These are phyloP conservation scores for Boeremia lycopersici DNA, from an alignment of 2,329 filamentous ascomycete genomes.

Conservation along the genomic window DNA sequence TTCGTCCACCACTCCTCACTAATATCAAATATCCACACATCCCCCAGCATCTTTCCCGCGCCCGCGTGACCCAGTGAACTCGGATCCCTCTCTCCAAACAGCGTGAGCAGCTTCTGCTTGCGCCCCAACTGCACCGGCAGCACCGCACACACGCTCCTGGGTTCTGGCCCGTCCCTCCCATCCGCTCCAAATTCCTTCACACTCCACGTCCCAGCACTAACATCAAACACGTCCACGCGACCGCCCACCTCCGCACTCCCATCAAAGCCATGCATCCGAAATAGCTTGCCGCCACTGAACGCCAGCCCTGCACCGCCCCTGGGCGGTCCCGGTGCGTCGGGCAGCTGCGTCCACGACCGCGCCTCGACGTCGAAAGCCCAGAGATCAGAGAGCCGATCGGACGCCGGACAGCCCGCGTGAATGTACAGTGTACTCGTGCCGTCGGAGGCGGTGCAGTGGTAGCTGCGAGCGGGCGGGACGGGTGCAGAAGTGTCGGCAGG, in stretches of 20 bases:
- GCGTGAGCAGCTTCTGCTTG: conserved; percentile 52
- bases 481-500: conserved; percentile 57
- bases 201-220: conserved; percentile 49
- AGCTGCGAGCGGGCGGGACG: conserved; percentile 70
- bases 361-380: conserved; percentile 77
- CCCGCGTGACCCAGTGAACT: conserved; percentile 60
- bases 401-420: conserved; percentile 74
- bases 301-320: conserved; percentile 73
- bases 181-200: conserved; percentile 49
- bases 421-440: conserved; percentile 74
- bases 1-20: conserved; percentile 45
- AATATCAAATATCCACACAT: conserved; percentile 57
- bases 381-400: conserved; percentile 69
- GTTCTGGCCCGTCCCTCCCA: conserved; percentile 52
- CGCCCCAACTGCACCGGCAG: conserved; percentile 49
- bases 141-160: conserved; percentile 58
- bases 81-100: conserved; percentile 62
- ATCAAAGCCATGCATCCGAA: conserved; percentile 82
- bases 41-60: conserved; percentile 61
- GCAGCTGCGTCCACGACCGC: conserved; percentile 70
- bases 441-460: conserved; percentile 70
- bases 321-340: conserved; percentile 68
- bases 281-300: conserved; percentile 68
- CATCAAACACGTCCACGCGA: conserved; percentile 66
- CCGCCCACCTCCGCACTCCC: conserved; percentile 73